Evolutionary conservation across 163 green algal species (phyloP), one percentile per base, ranked within the genome.

Genomic region (Scenedesmus sp.): DNA sequence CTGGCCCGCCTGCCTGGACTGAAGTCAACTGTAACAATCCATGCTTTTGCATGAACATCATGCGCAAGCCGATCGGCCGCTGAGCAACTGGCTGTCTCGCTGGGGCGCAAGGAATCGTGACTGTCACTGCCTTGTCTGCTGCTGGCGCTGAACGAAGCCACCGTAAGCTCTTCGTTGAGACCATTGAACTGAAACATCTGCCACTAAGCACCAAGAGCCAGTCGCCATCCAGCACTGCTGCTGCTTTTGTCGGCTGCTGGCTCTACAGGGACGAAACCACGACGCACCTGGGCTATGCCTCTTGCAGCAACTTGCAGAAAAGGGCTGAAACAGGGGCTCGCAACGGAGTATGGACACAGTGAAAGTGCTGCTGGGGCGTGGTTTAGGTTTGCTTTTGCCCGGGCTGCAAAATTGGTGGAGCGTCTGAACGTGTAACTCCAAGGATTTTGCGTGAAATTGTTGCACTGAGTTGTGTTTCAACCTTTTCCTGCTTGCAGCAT

Each of bases 291-390:
- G 66, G 66, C 66, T 76, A 76, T 76, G 66, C 66, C 66, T 76
- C 66, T 76, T 76, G 66, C 66, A 76, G 66, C 66, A 76, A 76
- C 66, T 76, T 76, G 66, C 66, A 76, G 66, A 76, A 76, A 76
- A 76, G 66, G 66, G 18, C 66, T 76, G 66, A 76, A 76, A 76
- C 66, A 34, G 18, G 66, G 18, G 66, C 66, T 76, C 66, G 66
- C 18, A 76, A 3, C 18, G 66, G 66, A 76, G 66, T 76, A 34
- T 76, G 16, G 26, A 34, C 66, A 8, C 66, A 76, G 16, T 34
- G 66, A 34, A 76, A 26, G n/a, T 76, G 66, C 66, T 76, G 66
- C 66, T 76, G 66, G 66, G 66, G 66, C 66, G 66, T 16, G 66
- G 66, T 76, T 76, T 76, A 76, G 59, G 66, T 76, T 18, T 16